Evolutionary conservation across 2,329 filamentous ascomycete species (phyloP), one percentile per base, ranked within the genome.

Genomic region (Pseudocercospora eumusae): DNA sequence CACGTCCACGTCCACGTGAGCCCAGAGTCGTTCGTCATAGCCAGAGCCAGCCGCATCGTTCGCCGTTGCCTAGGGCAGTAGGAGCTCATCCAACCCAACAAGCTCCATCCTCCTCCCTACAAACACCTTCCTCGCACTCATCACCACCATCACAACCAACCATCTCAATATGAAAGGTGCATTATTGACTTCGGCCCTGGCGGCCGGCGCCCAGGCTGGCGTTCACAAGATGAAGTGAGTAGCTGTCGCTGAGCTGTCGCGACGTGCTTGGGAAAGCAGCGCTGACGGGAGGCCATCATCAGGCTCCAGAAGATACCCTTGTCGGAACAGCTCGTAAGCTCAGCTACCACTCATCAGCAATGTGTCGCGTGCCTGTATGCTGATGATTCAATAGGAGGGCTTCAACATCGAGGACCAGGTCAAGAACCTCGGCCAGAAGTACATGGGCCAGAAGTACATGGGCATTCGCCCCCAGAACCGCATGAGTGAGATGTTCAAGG

Each of bases 391-490:
- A 55, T 66, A 95, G 91, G 86, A 90, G 76, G 82, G 86, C 69
- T 85, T 89, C 75, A 90, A 89, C 75, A 87, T 99, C 75, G 86
- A 92, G 75, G 82, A 87, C 65, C 93, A 98, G 75, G 84, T 92
- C 70, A 87, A 88, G 76, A 86, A 88, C 66, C 87, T 99, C 64
- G 88, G 91, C 68, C 93, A 98, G 84, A 99, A 98, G 86, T 97
- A 97, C 84, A 90, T 98, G 86, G 88, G 91, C 68, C 93, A 98
- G 84, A 99, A 98, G 86, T 97, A 97, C 84, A 90, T 98, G 86
- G 92, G 93, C 68, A 78, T 87, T 72, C 88, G 90, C 70, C 88
- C 90, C 53, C 81, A 88, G 69, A 78, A 79, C 68, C 89, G 92
- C 71, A 80, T 84, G 74, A 86, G 93, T 69, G 86, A 88, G 77